These are phyloP conservation scores for Entelexis sorbosivorans DNA, from an alignment of 1,139 yeast species.

Conservation along the genomic window DNA sequence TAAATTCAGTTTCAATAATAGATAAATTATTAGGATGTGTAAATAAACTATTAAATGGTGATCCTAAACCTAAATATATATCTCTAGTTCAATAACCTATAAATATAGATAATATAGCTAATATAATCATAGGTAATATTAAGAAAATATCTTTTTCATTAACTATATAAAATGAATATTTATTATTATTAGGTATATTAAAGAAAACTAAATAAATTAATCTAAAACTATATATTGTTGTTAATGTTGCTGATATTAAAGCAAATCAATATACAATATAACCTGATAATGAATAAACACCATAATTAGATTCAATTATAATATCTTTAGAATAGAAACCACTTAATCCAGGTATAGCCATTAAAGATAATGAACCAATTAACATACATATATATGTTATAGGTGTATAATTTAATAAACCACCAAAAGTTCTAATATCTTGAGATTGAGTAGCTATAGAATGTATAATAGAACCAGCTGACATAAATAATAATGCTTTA, in stretches of 20 bases:
- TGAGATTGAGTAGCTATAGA: too few relatives aligned
- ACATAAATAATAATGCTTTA: too few relatives aligned
- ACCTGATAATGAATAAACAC: background rate
- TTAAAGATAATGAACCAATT: too few relatives aligned
- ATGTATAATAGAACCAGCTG: too few relatives aligned
- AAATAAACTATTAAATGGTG: constrained; percentile 1
- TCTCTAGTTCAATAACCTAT: background rate
- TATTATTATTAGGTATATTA: background rate
- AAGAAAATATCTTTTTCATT: background rate
- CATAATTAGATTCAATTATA: background rate
- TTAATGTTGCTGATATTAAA: background rate
- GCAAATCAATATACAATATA: background rate
- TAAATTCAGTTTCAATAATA: background rate
- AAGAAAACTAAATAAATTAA: background rate
- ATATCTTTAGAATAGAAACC: background rate
- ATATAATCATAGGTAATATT: background rate
- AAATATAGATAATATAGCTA: background rate
- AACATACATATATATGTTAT: too few relatives aligned
- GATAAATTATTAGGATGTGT: constrained; percentile 1
- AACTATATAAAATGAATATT: background rate
- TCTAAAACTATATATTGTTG: background rate
- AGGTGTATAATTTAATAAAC: too few relatives aligned
- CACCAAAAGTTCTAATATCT: too few relatives aligned
- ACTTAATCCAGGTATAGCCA: too few relatives aligned
- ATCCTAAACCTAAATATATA: background rate